A percentile compares a stretch with the other conserved stretches of the same genome.
Evolutionary conservation across 192 early-diverging fungal genomes (phyloP).

Genomic region (Physocladia obscura): DNA sequence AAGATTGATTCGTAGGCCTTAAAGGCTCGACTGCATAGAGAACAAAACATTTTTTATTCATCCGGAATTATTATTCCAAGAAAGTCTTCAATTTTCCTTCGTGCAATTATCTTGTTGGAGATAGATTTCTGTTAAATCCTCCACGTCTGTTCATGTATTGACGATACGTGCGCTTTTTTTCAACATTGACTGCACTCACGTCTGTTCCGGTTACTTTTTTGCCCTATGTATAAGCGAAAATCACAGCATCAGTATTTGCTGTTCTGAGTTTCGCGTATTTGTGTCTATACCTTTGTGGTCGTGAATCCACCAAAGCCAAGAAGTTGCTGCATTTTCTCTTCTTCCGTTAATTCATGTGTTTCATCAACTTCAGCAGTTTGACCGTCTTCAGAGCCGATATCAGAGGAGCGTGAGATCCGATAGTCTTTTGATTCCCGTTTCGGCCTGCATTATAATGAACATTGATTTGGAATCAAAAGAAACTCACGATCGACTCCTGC

Average conservation of each 20-base stretch:
- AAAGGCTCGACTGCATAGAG: no score
- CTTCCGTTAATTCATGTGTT: constrained; percentile 37
- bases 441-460: no score
- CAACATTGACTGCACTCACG: constrained; percentile 72
- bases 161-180: constrained; percentile 82
- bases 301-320: constrained; percentile 91
- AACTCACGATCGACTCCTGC: neutral
- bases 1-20: no score
- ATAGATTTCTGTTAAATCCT: constrained; percentile 73
- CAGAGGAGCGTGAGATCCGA: no score
- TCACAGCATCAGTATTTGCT: neutral
- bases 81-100: neutral
- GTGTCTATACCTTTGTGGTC: constrained; percentile 70
- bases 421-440: no score
- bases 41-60: no score
- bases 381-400: neutral
- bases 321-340: constrained; percentile 77
- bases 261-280: neutral
- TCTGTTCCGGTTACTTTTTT: constrained; percentile 77
- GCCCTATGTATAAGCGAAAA: constrained; percentile 45
- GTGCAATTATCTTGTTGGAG: constrained; percentile 22
- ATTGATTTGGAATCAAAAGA: no score
- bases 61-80: no score
- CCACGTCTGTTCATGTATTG: constrained; percentile 95
- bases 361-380: neutral